Percentiles rank a stretch among this genome's conserved stretches.
Conservation (phyloP, 2,329 filamentous ascomycete genomes). For the Penicillium sumatraense region DNA sequence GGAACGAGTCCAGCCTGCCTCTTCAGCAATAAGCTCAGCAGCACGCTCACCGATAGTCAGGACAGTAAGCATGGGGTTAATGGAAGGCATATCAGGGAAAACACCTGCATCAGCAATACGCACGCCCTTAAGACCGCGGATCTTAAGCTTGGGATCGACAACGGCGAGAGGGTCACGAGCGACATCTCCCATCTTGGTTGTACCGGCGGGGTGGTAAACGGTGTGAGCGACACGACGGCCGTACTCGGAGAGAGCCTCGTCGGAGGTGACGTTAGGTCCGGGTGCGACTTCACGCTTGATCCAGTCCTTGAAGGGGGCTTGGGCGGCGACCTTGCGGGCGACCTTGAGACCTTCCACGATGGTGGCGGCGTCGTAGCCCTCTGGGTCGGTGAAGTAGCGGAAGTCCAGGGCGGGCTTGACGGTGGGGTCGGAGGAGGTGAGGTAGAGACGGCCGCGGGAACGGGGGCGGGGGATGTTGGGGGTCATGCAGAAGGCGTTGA, state of each 20-base stretch:
- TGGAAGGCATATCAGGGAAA: constrained; percentile 83
- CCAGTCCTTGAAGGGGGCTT: constrained; percentile 80
- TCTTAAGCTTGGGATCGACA: constrained; percentile 74
- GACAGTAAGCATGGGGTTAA: constrained; percentile 92
- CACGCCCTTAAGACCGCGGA: constrained; percentile 73
- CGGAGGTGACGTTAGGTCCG: constrained; percentile 72
- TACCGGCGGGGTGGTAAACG: constrained; percentile 87
- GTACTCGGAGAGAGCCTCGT: constrained; percentile 82
- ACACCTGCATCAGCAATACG: constrained; percentile 85
- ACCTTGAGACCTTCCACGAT: constrained; percentile 77
- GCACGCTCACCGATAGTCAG: constrained; percentile 80
- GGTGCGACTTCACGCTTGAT: constrained; percentile 82
- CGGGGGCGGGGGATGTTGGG: constrained; percentile 86
- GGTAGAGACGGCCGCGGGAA: constrained; percentile 76
- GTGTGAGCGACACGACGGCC: constrained; percentile 81
- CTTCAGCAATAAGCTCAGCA: constrained; percentile 79
- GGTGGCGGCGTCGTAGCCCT: constrained; percentile 82
- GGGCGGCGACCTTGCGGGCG: constrained; percentile 74
- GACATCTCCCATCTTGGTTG: constrained; percentile 86
- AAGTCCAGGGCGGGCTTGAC: constrained; percentile 86
- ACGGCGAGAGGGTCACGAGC: constrained; percentile 72
- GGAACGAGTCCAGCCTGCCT: constrained; percentile 68
- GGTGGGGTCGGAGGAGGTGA: constrained; percentile 73
- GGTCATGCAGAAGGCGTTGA: constrained; percentile 90
- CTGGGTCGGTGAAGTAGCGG: constrained; percentile 85